phyloP scores from a whole-genome alignment of 148 eudicot species.

The Amaranthus palmeri region DNA sequence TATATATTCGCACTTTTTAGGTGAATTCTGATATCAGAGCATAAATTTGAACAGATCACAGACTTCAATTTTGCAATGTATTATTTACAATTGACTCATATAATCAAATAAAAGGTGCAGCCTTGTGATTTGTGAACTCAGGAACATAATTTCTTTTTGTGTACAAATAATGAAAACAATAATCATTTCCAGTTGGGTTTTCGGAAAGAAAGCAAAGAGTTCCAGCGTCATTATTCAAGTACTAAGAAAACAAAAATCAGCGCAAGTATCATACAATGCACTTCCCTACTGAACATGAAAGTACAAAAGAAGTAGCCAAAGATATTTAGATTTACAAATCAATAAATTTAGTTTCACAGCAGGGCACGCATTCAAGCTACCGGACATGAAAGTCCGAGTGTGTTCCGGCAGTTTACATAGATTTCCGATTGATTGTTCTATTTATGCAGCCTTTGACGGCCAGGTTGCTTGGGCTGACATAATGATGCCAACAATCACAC shows the following conservation, averaged over 20 bases:
- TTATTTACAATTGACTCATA: no score
- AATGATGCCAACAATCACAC: constrained; percentile 95
- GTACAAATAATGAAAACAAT: constrained; percentile 7
- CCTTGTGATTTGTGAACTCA: not conserved
- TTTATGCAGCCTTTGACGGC: constrained; percentile 48
- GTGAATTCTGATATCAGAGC: no score
- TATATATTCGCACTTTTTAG: no score
- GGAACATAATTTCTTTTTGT: not conserved
- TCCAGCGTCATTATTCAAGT: constrained; percentile 23
- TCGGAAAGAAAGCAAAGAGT: constrained; percentile 1
- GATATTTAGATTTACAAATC: constrained; percentile 29
- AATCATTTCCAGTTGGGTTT: not conserved
- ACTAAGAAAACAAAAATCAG: constrained; percentile 10
- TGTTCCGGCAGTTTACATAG: constrained; percentile 15
- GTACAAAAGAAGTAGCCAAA: constrained; percentile 6
- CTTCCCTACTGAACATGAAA: constrained; percentile 6
- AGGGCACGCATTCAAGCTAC: constrained; percentile 23
- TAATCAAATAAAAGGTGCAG: not conserved
- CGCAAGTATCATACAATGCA: constrained; percentile 15
- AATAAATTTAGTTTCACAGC: constrained; percentile 15
- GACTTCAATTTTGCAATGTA: no score
- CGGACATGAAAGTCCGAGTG: constrained; percentile 16
- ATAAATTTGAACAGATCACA: no score
- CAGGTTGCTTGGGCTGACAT: constrained; percentile 99
- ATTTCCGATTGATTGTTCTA: not conserved